Conservation (phyloP, 1,284 basidiomycete species). For the Cutaneotrichosporon sp. region DNA sequence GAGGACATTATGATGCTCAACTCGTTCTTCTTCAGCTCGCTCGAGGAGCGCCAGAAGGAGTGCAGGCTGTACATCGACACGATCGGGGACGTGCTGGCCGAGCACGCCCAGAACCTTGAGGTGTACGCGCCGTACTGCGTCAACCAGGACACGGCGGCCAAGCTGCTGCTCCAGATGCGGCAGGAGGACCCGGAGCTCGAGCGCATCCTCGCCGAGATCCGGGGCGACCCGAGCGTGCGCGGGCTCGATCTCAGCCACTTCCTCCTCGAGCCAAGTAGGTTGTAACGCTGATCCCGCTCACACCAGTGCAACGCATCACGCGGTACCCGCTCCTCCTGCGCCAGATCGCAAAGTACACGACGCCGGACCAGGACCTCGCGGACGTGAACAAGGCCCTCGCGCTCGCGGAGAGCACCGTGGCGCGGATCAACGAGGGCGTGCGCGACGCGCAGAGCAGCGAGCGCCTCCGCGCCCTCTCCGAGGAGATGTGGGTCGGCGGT, state of each 20-base stretch:
- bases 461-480: slow-evolving; percentile 69
- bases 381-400: slow-evolving; percentile 63
- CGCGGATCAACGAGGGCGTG: slow-evolving; percentile 84
- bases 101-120: slow-evolving; percentile 71
- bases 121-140: slow-evolving; percentile 88
- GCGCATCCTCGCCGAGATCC: slow-evolving; percentile 33
- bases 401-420: slow-evolving; percentile 71
- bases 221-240: slow-evolving; percentile 66
- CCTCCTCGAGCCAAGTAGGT: slow-evolving; percentile 81
- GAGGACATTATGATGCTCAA: slow-evolving; percentile 87
- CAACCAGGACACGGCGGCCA: slow-evolving; percentile 79
- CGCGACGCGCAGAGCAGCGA: slow-evolving; percentile 78
- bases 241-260: slow-evolving; percentile 89
- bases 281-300: neutral
- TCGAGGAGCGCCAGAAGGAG: slow-evolving; percentile 87
- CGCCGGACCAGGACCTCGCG: slow-evolving; percentile 59
- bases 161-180: slow-evolving; percentile 73
- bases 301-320: slow-evolving; percentile 88
- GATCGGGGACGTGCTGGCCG: slow-evolving; percentile 80
- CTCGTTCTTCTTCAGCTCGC: slow-evolving; percentile 78
- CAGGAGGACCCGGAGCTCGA: slow-evolving; percentile 67
- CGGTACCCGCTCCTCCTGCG: slow-evolving; percentile 85
- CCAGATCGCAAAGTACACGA: slow-evolving; percentile 78
- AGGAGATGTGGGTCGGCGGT: slow-evolving; percentile 76
- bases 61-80: slow-evolving; percentile 84